Percentiles rank a stretch among this genome's conserved stretches.
Evolutionary conservation across 176 grass and related monocot species (phyloP).

Genomic region (Olyra latifolia): DNA sequence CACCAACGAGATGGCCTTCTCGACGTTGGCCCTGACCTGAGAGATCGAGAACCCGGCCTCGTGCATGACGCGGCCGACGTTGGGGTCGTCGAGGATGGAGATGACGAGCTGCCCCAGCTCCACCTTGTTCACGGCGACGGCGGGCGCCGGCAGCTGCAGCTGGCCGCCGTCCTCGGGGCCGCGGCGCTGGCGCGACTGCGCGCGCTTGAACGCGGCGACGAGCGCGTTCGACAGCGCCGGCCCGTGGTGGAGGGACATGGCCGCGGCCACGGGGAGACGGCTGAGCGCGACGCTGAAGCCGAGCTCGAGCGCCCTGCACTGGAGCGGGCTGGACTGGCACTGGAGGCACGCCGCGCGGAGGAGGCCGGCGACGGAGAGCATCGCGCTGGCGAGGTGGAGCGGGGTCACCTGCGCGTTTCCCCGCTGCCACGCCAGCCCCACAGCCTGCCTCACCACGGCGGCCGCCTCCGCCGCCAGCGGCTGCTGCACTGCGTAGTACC

Average conservation of each 20-base stretch:
- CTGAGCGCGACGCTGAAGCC: constrained; percentile 75
- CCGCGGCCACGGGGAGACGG: constrained; percentile 53
- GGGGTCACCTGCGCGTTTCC: constrained; percentile 73
- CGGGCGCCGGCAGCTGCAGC: constrained; percentile 30
- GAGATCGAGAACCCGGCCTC: constrained; percentile 78
- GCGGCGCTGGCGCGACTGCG: constrained; percentile 51
- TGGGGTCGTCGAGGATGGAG: constrained; percentile 85
- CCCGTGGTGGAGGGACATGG: constrained; percentile 12
- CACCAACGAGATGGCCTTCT: constrained; percentile 34
- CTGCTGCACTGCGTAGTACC: constrained; percentile 51
- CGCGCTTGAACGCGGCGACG: constrained; percentile 72
- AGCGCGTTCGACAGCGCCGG: constrained; percentile 74
- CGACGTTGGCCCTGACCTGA: constrained; percentile 66
- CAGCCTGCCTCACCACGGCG: constrained; percentile 45
- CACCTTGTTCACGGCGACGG: constrained; percentile 52
- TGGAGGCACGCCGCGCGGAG: constrained; percentile 68
- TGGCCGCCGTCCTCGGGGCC: constrained; percentile 39
- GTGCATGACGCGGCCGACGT: constrained; percentile 49
- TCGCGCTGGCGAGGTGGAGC: constrained; percentile 63
- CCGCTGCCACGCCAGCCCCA: constrained; percentile 44
- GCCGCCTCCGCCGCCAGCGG: constrained; percentile 52
- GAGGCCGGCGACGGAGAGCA: constrained; percentile 48
- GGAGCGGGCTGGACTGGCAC: constrained; percentile 49
- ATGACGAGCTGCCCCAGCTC: constrained; percentile 72
- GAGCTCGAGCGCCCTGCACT: constrained; percentile 67